Conservation (phyloP, 2,329 filamentous ascomycete species). For the Pseudogymnoascus pannorum region DNA sequence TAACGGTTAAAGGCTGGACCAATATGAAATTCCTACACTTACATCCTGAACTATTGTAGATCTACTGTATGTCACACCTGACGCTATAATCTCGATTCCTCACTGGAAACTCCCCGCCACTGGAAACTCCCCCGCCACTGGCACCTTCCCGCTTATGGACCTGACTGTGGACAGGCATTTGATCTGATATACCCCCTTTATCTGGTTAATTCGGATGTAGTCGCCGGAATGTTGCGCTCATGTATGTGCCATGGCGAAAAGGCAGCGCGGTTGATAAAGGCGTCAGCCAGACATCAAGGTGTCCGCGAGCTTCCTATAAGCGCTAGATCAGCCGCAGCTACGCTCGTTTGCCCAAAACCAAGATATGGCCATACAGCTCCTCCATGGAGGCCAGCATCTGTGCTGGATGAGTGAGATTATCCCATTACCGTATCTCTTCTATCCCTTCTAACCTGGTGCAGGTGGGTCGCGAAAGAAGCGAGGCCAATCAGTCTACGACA, state of each 20-base stretch:
- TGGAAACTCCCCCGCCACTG: not conserved
- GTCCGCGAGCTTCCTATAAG: not conserved
- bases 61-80: not conserved
- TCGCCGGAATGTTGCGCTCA: constrained; percentile 29
- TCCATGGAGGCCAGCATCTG: constrained; percentile 56
- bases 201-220: constrained; percentile 24
- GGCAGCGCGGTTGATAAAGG: constrained; percentile 23
- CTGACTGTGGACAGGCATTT: not conserved
- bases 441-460: constrained; percentile 30
- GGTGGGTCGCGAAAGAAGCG: constrained; percentile 89
- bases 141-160: not conserved
- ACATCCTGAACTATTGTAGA: not conserved
- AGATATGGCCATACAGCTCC: constrained; percentile 23
- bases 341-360: constrained; percentile 6
- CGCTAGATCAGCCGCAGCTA: not conserved
- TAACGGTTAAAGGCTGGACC: not conserved
- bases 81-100: not conserved
- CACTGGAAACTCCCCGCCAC: no score
- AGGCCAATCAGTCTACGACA: constrained; percentile 94
- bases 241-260: constrained; percentile 27
- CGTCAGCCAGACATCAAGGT: constrained; percentile 13
- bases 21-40: not conserved
- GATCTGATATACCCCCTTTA: not conserved
- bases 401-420: constrained; percentile 54
- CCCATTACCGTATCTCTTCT: not conserved